Conservation (phyloP, 2,329 filamentous ascomycete genomes). For the Botrytis medusae region DNA sequence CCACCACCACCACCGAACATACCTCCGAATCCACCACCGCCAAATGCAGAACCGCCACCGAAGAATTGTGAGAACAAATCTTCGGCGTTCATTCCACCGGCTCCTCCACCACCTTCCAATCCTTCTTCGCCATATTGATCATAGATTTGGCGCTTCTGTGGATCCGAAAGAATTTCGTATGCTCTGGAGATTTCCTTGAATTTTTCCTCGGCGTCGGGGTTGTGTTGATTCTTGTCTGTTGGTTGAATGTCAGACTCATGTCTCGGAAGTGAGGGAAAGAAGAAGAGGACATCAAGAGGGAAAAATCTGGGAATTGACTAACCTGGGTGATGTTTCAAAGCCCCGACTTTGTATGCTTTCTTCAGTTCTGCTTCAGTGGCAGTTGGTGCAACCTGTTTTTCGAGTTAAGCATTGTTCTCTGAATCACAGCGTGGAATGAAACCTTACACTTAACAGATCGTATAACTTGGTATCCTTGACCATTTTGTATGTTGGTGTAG, state of each 20-base stretch:
- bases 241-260: background rate
- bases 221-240: constrained; percentile 92
- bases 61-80: constrained; percentile 98
- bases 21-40: constrained; percentile 69
- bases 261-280: constrained; percentile 8
- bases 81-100: constrained; percentile 87
- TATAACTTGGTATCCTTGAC: constrained; percentile 79
- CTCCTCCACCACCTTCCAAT: constrained; percentile 80
- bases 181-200: constrained; percentile 98
- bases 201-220: constrained; percentile 90
- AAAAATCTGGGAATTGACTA: constrained; percentile 41
- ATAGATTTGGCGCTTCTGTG: constrained; percentile 88
- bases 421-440: constrained; percentile 26
- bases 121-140: constrained; percentile 98
- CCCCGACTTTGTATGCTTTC: constrained; percentile 82
- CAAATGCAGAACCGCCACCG: constrained; percentile 64
- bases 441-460: constrained; percentile 71
- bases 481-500: constrained; percentile 52
- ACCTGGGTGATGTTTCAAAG: constrained; percentile 84
- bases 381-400: constrained; percentile 67
- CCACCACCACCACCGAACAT: constrained; percentile 67
- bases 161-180: constrained; percentile 90
- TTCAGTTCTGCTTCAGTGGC: constrained; percentile 86
- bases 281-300: background rate
- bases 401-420: constrained; percentile 33